Base-by-base conservation (phyloP, 768 basidiomycete species). In the Russula abietina region DNA sequence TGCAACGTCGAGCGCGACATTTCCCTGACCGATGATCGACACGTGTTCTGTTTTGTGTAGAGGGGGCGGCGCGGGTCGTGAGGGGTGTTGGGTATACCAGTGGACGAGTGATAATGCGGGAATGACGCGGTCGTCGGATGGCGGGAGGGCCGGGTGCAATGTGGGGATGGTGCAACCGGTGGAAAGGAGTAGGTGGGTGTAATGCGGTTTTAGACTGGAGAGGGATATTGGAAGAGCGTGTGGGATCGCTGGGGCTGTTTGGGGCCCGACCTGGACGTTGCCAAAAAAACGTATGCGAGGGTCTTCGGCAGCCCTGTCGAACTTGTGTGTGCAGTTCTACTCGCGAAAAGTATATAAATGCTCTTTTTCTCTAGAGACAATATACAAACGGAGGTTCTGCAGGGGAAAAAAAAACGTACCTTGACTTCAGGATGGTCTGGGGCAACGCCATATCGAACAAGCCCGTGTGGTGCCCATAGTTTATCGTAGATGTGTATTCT, bases 341-440 rank as follows among this genome's bases (percentile, higher is more conserved):
- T 16, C 9, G 26, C 19, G 26, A 26, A 26, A 4, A 28, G 1
- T 26, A 39, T 8, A 28, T 6, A n/a, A n/a, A 43, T 43, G 9
- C 9, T 19, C 41, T 9, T 43, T 43, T 10, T 22, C 38, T 39
- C 39, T 24, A 14, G 22, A 48, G 22, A 38, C 24, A 22, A 30
- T 28, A 38, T 9, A 19, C 14, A 39, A 17, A 5, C 3, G 30
- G 36, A 3, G 11, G 24, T 19, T 17, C 22, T 32, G 17, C 22
- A 36, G 32, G 41, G 41, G 16, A 19, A n/a, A 30, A 19, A n/a
- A 30, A 43, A 36, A 64, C 75, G 48, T 68, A 83, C 96, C 84
- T 98, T 99, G 73, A 98, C 95, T 77, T 98, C 96, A 11, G 97
- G 93, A 74, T 98, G 96, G 76, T 98, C 96, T 49, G 96, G 96